Conservation (phyloP, 768 basidiomycete genomes). For the Chalciporus pseudorubinellus region DNA sequence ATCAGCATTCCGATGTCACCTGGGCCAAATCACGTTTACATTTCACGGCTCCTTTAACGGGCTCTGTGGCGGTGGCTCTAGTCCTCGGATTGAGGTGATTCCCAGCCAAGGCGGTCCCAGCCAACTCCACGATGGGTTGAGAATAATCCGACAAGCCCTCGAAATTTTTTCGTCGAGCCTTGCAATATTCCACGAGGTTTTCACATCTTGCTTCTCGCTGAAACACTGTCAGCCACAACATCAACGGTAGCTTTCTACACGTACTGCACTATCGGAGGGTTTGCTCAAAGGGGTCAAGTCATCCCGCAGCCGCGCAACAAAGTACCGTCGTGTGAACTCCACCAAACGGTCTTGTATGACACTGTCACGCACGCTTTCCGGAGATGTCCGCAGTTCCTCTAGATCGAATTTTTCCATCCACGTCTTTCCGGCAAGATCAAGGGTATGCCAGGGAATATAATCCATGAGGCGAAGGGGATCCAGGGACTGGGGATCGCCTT, state of each 20-base stretch:
- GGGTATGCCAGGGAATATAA: conserved; percentile 62
- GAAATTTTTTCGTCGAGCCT: conserved; percentile 58
- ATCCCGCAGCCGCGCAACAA: conserved; percentile 49
- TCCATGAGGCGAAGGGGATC: conserved; percentile 35
- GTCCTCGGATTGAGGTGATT: conserved; percentile 62
- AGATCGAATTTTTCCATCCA: conserved; percentile 51
- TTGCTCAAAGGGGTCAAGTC: conserved; percentile 77
- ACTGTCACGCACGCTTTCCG: conserved; percentile 51
- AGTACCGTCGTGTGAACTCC: conserved; percentile 75
- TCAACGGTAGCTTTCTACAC: conserved; percentile 26
- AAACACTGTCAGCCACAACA: conserved; percentile 5
- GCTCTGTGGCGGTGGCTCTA: conserved; percentile 35
- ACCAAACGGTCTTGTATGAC: conserved; percentile 73
- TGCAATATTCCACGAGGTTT: conserved; percentile 67
- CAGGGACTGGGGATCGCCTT: conserved; percentile 27
- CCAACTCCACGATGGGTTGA: conserved; percentile 74
- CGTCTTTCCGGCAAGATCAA: conserved; percentile 49
- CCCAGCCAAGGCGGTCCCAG: conserved; percentile 44
- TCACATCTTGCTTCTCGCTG: conserved; percentile 62
- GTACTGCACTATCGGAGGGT: conserved; percentile 60
- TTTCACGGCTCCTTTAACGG: conserved; percentile 48
- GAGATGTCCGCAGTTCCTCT: conserved; percentile 29
- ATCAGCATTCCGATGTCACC: conserved; percentile 26
- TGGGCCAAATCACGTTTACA: conserved; percentile 44
- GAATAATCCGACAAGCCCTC: conserved; percentile 55